These are phyloP conservation scores for Nicotiana tomentosiformis DNA, from an alignment of 257 asterid species.

Conservation along the genomic window DNA sequence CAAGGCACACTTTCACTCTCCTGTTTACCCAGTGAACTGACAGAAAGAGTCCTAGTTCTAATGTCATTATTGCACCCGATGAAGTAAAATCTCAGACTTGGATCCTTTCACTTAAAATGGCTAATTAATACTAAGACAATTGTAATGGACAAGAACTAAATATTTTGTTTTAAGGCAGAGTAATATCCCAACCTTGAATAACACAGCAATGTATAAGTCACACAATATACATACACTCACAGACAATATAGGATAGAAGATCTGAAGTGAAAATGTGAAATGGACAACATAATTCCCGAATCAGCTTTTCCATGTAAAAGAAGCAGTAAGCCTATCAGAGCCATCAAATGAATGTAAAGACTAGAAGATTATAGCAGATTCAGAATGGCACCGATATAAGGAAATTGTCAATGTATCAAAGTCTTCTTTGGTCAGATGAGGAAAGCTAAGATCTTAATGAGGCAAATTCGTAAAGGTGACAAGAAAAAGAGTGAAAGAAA, in stretches of 20 bases:
- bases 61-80: background rate
- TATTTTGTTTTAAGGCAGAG: background rate
- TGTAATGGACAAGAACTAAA: background rate
- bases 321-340: background rate
- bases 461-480: background rate
- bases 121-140: no score
- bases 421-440: background rate
- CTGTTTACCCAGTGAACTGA: no score
- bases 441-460: background rate
- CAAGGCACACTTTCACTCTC: no score
- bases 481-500: background rate
- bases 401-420: background rate
- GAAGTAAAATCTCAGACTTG: background rate
- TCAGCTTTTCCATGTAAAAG: background rate
- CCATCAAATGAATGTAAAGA: background rate
- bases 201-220: background rate
- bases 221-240: background rate
- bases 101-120: no score
- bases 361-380: background rate
- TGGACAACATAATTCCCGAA: background rate
- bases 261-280: background rate
- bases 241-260: background rate
- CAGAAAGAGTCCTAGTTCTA: background rate
- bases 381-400: background rate
- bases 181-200: background rate